Evolutionary conservation across 352 stramenopile genomes (phyloP), one percentile per base, ranked within the genome.

Genomic region (Blastocystis sp.): DNA sequence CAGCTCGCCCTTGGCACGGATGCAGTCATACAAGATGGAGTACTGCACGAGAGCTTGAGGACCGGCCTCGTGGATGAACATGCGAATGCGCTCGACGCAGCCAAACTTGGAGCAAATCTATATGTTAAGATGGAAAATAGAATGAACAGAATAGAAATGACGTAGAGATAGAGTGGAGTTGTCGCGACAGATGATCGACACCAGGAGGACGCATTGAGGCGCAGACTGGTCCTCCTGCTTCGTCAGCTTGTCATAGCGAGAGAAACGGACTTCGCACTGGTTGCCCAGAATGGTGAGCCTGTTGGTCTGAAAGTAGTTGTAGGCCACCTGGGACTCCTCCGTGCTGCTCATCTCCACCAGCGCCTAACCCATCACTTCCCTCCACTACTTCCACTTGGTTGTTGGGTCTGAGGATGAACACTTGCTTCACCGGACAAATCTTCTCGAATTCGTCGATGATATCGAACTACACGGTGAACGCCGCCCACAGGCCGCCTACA

Each of bases 211-310:
- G 38, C 69, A 62, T 34, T 79, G 34, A 10, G 53, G 43, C 17
- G 45, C 38, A 9, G 69, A 62, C 19, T 38, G 34, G 9, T 79
- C 69, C 21, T 79, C 23, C 10, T 14, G 69, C 9, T 28, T 17
- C 19, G 62, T 28, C 11, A 79, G 45, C 21, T 61, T 11, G 7
- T 61, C 45, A 23, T 79, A 79, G 43, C 69, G 69, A 79, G 69
- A 79, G 43, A 79, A 79, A 5, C 62, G 21, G 17, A 79, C 17
- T 34, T 34, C 53, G 0, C 61, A 40, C 38, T 38, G n/a, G 43
- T 79, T 79, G 21, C 69, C 69, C 19, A 79, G 38, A 79, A 79
- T 79, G n/a, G 62, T 45, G 2, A 79, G 69, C n/a, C 62, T 79
- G 19, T 79, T 45, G 9, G 11, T 61, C 19, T 43, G n/a, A 34